Conservation (phyloP, 179 eudicot species). For the Corrigiola litoralis region DNA sequence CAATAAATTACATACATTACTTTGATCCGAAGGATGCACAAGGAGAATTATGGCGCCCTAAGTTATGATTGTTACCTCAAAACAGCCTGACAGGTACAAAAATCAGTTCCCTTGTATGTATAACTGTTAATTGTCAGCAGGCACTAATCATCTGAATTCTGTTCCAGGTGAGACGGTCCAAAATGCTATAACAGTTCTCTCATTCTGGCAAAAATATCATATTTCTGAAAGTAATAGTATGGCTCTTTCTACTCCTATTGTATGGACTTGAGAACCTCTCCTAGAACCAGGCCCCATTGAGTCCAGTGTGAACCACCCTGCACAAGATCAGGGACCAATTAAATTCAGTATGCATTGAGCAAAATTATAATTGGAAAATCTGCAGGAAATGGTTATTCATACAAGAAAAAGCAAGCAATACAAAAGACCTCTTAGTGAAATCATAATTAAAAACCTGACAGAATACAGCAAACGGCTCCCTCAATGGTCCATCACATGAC, state of each 20-base stretch:
- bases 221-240: background rate
- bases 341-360: background rate
- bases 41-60: too few relatives aligned
- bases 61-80: too few relatives aligned
- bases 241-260: constrained; percentile 7
- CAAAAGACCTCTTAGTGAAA: background rate
- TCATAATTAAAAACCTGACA: constrained; percentile 57
- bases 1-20: too few relatives aligned
- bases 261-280: constrained; percentile 66
- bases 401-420: background rate
- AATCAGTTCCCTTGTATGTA: too few relatives aligned
- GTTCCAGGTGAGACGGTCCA: background rate
- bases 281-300: constrained; percentile 88
- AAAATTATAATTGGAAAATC: too few relatives aligned
- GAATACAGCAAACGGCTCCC: constrained; percentile 84
- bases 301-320: constrained; percentile 99
- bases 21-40: too few relatives aligned
- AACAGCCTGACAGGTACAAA: too few relatives aligned
- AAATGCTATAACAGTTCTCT: background rate
- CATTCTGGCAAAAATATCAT: background rate
- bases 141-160: background rate
- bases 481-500: constrained; percentile 91
- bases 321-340: background rate
- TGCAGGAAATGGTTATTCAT: too few relatives aligned
- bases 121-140: background rate